Conservation (phyloP, 257 asterid genomes). For the Prunella vulgaris region DNA sequence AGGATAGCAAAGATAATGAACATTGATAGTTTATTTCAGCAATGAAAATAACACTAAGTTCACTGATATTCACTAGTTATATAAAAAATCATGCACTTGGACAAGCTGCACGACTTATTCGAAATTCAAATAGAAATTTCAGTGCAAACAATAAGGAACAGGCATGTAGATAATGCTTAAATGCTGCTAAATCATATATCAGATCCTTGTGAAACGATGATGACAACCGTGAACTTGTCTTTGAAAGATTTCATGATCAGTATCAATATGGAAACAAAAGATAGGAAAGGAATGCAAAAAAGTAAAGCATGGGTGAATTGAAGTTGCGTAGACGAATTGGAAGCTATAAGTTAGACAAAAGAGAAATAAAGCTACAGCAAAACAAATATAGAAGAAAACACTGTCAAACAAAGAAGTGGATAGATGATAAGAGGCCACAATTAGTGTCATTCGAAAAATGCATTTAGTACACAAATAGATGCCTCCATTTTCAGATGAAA, state of each 20-base stretch:
- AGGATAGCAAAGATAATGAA: conserved; percentile 17
- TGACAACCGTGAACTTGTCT: background rate
- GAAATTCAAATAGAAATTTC: background rate
- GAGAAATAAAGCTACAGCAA: conserved; percentile 9
- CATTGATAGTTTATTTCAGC: conserved; percentile 12
- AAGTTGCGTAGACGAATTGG: conserved; percentile 4
- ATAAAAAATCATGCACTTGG: background rate
- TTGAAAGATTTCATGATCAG: background rate
- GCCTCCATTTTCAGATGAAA: background rate
- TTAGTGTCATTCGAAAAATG: background rate
- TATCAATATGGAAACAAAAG: conserved; percentile 11
- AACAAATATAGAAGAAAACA: background rate
- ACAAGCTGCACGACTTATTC: background rate
- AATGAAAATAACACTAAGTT: background rate
- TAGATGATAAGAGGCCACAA: conserved; percentile 2
- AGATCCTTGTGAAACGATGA: background rate
- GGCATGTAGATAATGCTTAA: background rate
- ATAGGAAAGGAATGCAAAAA: conserved; percentile 1
- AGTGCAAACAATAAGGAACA: background rate
- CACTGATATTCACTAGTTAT: background rate
- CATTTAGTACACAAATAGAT: background rate
- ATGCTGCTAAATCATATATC: conserved; percentile 4
- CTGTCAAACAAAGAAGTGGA: background rate
- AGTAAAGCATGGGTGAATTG: background rate
- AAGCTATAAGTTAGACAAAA: background rate